Conservation (phyloP, 345 rosid species). For the Salix suchowensis region DNA sequence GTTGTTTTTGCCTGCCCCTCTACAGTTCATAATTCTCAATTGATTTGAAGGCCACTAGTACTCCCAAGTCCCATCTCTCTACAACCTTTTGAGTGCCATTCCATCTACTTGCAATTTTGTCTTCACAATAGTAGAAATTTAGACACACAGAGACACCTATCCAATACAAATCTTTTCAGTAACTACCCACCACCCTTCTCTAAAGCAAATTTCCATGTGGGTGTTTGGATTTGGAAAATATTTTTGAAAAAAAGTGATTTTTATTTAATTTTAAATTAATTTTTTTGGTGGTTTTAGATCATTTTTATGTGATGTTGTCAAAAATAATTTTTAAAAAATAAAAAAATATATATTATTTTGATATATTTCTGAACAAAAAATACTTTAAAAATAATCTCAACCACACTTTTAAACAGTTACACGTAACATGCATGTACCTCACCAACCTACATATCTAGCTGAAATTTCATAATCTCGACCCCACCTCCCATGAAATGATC, state of each 20-base stretch:
- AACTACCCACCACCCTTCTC: neutral
- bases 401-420: no score
- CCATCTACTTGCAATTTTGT: neutral
- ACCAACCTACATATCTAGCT: neutral
- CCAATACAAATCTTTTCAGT: neutral
- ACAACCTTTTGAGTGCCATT: neutral
- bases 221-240: no score
- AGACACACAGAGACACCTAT: neutral
- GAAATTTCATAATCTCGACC: neutral
- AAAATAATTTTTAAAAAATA: no score
- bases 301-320: no score
- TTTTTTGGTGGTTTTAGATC: no score
- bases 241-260: no score
- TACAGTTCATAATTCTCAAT: neutral
- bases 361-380: no score
- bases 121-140: neutral
- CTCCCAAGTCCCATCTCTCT: neutral
- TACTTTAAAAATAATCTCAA: no score
- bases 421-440: neutral
- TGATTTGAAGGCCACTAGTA: neutral
- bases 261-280: no score
- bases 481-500: neutral
- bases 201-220: neutral
- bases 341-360: no score
- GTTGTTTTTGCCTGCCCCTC: neutral